phyloP scores from a whole-genome alignment of 352 stramenopile species.

The Halophytophthora polymorphica region DNA sequence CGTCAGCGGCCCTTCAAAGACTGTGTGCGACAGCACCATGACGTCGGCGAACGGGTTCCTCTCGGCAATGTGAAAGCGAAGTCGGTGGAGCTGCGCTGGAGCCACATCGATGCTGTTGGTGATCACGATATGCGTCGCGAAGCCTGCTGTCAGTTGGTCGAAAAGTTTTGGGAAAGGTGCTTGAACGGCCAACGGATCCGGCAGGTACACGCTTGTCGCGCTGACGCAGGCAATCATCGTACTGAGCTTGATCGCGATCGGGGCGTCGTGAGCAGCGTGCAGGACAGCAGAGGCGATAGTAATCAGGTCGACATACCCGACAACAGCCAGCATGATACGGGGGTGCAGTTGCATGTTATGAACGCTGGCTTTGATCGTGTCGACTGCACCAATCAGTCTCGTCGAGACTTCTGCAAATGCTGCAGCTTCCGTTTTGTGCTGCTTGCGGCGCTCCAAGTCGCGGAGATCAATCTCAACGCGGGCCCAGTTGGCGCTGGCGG shows the following conservation, averaged over 20 bases:
- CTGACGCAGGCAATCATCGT: slow-evolving; percentile 49
- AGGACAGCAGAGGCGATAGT: slow-evolving; percentile 44
- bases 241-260: slow-evolving; percentile 38
- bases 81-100: slow-evolving; percentile 29
- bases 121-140: slow-evolving; percentile 65
- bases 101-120: slow-evolving; percentile 50
- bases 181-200: slow-evolving; percentile 33
- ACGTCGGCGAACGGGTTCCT: slow-evolving; percentile 72
- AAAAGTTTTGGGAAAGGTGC: slow-evolving; percentile 58
- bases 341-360: slow-evolving; percentile 25
- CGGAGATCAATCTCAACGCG: slow-evolving; percentile 38
- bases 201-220: slow-evolving; percentile 52
- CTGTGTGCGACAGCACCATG: slow-evolving; percentile 53
- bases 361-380: slow-evolving; percentile 13
- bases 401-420: slow-evolving; percentile 19
- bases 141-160: slow-evolving; percentile 60
- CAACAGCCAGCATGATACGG: slow-evolving; percentile 48
- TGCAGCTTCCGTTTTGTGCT: slow-evolving; percentile 27
- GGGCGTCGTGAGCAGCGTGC: slow-evolving; percentile 5
- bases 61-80: slow-evolving; percentile 69
- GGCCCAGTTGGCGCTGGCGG: slow-evolving; percentile 39
- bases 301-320: slow-evolving; percentile 59
- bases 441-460: slow-evolving; percentile 14
- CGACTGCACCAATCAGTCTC: slow-evolving; percentile 17
- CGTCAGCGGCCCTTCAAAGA: slow-evolving; percentile 62